Conservation (phyloP, 192 early-diverging fungal species). For the Coemansia sp. region DNA sequence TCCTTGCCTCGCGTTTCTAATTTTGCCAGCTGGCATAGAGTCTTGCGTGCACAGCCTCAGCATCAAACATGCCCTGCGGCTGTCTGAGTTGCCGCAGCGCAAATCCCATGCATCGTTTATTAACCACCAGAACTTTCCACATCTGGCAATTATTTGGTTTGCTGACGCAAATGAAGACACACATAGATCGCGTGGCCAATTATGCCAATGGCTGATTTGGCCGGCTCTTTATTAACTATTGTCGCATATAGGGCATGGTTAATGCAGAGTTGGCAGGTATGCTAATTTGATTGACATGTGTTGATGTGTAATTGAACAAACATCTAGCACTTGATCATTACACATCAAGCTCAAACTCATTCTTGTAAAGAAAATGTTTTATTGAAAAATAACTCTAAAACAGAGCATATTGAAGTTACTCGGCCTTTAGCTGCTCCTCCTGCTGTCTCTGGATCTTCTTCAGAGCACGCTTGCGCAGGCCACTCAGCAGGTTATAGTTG, state of each 20-base stretch:
- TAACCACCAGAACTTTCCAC: not conserved
- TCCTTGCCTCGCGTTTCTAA: not conserved
- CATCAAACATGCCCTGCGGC: not conserved
- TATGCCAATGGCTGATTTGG: no score
- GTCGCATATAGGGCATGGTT: no score
- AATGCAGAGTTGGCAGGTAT: no score
- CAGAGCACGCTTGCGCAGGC: conserved; percentile 50
- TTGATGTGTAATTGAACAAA: no score
- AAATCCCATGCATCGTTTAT: not conserved
- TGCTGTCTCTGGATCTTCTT: conserved; percentile 38
- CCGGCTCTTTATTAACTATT: no score
- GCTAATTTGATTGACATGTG: no score
- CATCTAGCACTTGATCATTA: no score
- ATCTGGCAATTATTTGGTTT: not conserved
- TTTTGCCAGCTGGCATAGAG: not conserved
- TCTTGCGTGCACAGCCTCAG: no score
- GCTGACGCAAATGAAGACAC: not conserved
- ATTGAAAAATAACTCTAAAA: no score
- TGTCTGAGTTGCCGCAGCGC: not conserved
- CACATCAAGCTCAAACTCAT: no score
- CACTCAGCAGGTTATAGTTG: conserved; percentile 39
- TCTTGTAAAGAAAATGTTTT: no score
- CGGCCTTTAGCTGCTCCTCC: conserved; percentile 3
- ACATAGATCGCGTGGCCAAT: no score
- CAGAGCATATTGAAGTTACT: not conserved